phyloP scores from a whole-genome alignment of 345 rosid genomes.

The Ricinus communis region DNA sequence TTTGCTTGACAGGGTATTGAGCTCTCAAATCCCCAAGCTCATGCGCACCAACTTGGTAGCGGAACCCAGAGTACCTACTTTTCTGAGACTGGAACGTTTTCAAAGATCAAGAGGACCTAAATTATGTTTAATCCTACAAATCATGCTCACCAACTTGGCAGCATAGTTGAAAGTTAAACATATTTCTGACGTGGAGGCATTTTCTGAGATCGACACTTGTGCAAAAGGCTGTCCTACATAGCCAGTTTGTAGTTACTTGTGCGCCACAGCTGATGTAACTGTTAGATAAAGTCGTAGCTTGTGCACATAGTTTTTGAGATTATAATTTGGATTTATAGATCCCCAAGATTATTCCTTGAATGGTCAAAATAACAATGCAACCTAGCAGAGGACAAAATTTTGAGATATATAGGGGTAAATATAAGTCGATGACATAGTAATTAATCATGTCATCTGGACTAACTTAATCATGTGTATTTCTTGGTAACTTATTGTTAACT shows the following conservation, averaged over 20 bases:
- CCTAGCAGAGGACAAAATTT: too few relatives aligned
- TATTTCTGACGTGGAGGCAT: not conserved
- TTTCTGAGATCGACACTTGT: too few relatives aligned
- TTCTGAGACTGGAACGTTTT: conserved; percentile 88
- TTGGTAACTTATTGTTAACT: too few relatives aligned
- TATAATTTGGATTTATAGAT: too few relatives aligned
- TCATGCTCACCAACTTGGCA: not conserved
- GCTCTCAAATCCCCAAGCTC: conserved; percentile 82
- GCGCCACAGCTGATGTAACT: not conserved
- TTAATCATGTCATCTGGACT: too few relatives aligned
- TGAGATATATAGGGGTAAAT: too few relatives aligned
- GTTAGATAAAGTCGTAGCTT: too few relatives aligned
- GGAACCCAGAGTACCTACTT: conserved; percentile 96
- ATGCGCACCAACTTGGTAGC: conserved; percentile 70
- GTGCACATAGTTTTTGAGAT: too few relatives aligned
- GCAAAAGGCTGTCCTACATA: not conserved
- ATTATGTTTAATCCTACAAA: not conserved
- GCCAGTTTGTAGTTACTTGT: not conserved
- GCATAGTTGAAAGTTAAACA: not conserved
- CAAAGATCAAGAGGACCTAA: conserved; percentile 78
- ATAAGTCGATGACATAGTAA: too few relatives aligned
- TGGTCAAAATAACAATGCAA: too few relatives aligned
- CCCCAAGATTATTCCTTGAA: too few relatives aligned
- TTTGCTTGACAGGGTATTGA: conserved; percentile 68
- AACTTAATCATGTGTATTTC: too few relatives aligned